A percentile compares a stretch with the other conserved stretches of the same genome.
Conservation (phyloP, 768 basidiomycete species). For the Naematelia aurantialba region DNA sequence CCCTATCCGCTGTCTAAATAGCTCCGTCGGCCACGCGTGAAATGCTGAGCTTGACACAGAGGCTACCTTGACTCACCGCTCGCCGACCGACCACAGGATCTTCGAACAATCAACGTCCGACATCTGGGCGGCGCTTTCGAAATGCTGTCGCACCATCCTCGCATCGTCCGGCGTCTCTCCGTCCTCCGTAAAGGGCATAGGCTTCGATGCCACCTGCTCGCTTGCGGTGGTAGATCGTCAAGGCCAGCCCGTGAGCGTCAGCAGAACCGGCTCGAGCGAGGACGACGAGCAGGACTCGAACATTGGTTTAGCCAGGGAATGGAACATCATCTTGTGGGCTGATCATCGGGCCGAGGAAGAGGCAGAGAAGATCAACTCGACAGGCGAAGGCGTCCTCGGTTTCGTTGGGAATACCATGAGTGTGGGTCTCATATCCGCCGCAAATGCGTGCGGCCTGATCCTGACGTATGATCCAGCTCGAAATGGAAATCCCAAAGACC, state of each 20-base stretch:
- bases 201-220: conserved; percentile 96
- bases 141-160: conserved; percentile 60
- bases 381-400: conserved; percentile 76
- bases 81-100: conserved; percentile 77
- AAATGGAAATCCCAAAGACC: conserved; percentile 98
- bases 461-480: conserved; percentile 60
- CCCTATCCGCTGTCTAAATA: not conserved
- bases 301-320: conserved; percentile 58
- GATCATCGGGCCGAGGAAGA: conserved; percentile 92
- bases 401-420: conserved; percentile 97
- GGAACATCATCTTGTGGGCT: conserved; percentile 92
- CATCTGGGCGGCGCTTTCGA: conserved; percentile 73
- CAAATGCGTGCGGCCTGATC: not conserved
- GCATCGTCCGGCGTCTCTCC: conserved; percentile 56
- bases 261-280: conserved; percentile 41
- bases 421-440: conserved; percentile 48
- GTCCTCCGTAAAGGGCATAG: conserved; percentile 71
- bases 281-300: conserved; percentile 62
- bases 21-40: too few relatives aligned
- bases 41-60: too few relatives aligned
- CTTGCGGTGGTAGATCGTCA: conserved; percentile 72
- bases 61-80: conserved; percentile 79
- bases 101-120: conserved; percentile 92
- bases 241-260: conserved; percentile 72
- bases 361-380: conserved; percentile 81